These are phyloP conservation scores for Raphidocelis subcapitata DNA, from an alignment of 139 green algal genomes.

Conservation along the genomic window DNA sequence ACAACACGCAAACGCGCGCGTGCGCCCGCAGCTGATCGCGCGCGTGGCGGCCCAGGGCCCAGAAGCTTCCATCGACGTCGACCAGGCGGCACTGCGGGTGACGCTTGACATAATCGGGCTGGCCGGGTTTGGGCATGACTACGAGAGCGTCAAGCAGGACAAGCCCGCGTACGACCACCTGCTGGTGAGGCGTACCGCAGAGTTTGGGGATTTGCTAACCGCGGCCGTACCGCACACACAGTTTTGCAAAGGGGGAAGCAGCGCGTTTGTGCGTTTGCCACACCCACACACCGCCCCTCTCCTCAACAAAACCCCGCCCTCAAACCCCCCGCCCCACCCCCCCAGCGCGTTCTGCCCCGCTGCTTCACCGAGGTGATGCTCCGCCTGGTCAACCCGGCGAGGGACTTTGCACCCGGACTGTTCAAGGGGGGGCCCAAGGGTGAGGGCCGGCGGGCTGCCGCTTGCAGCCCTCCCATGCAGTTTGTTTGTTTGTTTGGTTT, in stretches of 20 bases:
- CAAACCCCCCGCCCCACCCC: too few species aligned
- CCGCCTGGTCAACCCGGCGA: conserved; percentile 35
- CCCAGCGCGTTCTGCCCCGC: conserved; percentile 39
- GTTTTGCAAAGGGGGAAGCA: too few species aligned
- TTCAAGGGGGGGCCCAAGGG: conserved; percentile 40
- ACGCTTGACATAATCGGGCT: conserved; percentile 61
- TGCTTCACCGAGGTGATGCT: conserved; percentile 53
- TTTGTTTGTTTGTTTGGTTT: too few species aligned
- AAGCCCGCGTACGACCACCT: conserved; percentile 33
- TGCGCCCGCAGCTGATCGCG: conserved; percentile 18
- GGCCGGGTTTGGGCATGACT: conserved; percentile 42
- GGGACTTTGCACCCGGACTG: conserved; percentile 5
- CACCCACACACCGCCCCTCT: too few species aligned
- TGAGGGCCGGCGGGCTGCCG: too few species aligned
- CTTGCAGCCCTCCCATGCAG: too few species aligned
- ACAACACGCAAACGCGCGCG: too few species aligned
- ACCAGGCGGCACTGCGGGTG: conserved; percentile 56
- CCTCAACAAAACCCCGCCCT: too few species aligned
- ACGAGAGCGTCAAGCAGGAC: conserved; percentile 21
- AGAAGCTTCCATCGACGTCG: conserved; percentile 21
- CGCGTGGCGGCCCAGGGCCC: conserved; percentile 22
- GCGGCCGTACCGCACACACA: too few species aligned
- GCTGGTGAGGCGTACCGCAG: not conserved
- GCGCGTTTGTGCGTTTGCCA: too few species aligned
- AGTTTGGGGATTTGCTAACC: too few species aligned